Evolutionary conservation across 139 green algal species (phyloP), one percentile per base, ranked within the genome.

Genomic region (Edaphochlamys debaryana): DNA sequence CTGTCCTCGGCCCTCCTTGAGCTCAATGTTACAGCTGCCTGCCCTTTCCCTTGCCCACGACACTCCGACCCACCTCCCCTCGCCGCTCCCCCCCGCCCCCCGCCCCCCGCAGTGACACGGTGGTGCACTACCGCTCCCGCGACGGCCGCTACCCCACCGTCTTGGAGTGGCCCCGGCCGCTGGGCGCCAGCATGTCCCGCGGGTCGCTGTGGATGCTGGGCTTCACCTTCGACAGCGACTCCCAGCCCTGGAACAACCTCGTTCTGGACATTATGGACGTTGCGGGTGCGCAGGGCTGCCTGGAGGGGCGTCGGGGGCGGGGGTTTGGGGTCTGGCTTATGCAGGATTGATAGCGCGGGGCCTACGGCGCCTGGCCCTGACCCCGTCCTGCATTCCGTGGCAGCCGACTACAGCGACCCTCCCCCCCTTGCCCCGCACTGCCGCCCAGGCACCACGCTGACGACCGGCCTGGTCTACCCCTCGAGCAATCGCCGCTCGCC

Each of bases 111-210:
- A 79, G 71, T 1, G 9, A 25, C 1, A 52, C 71, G 0, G 36
- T 67, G 4, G 22, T 25, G 9, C 52, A 67, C 36, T 67, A 79
- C 71, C 34, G 48, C 50, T 32, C 71, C 0, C 27, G 8, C 2
- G 71, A 67, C 34, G 71, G 71, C n/a, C n/a, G n/a, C 71, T 79
- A 79, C 71, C 71, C 71, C 22, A 79, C 71, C 0, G 71, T 79
- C 2, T 22, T 79, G 29, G 71, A 79, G 36, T 79, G 71, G 71
- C 71, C 50, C 0, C 27, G 20, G 50, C 71, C 71, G 1, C 4
- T 11, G 5, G 52, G n/a, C 20, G 32, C 42, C 17, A 3, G 2
- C 50, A 52, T 2, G 34, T 42, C 71, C 34, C 22, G 23, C 1
- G 71, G 71, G 7, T 79, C 71, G 2, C 27, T 79, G 9, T 79